phyloP scores from a whole-genome alignment of 306 rosid genomes.

The Sphenostylis stenocarpa region DNA sequence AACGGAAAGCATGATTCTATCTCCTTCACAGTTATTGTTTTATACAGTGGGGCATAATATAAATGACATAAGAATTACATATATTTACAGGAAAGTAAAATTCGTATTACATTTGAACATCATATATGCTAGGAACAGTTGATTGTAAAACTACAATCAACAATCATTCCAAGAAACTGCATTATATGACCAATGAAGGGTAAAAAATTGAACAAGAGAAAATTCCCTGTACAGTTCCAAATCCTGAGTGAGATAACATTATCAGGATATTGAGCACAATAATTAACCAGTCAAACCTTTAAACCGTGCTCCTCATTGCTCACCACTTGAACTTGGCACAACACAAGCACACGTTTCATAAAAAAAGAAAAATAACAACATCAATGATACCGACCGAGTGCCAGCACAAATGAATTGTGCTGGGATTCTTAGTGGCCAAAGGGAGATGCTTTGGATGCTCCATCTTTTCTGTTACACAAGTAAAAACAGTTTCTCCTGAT shows the following conservation, averaged over 20 bases:
- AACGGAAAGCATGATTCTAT: too few relatives aligned
- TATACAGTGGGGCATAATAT: neutral
- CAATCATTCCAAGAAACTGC: neutral
- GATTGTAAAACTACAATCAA: slow-evolving; percentile 18
- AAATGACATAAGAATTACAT: neutral
- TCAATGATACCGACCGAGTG: slow-evolving; percentile 11
- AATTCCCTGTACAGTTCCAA: slow-evolving; percentile 24
- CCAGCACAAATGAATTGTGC: slow-evolving; percentile 22
- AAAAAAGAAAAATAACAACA: neutral
- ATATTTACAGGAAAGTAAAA: neutral
- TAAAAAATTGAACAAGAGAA: neutral
- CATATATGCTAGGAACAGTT: neutral
- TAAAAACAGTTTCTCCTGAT: neutral
- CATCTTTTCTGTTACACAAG: slow-evolving; percentile 24
- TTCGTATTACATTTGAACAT: slow-evolving; percentile 14
- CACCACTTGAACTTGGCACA: too few relatives aligned
- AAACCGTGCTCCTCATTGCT: too few relatives aligned
- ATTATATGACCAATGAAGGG: neutral
- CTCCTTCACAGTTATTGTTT: too few relatives aligned
- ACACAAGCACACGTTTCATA: neutral
- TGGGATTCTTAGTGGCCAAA: slow-evolving; percentile 23
- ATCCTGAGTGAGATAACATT: too few relatives aligned
- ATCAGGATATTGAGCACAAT: too few relatives aligned
- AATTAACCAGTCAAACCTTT: too few relatives aligned
- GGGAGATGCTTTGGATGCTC: slow-evolving; percentile 8